These are phyloP conservation scores for Phytomonas francai DNA, from an alignment of 208 protist species.

Conservation along the genomic window DNA sequence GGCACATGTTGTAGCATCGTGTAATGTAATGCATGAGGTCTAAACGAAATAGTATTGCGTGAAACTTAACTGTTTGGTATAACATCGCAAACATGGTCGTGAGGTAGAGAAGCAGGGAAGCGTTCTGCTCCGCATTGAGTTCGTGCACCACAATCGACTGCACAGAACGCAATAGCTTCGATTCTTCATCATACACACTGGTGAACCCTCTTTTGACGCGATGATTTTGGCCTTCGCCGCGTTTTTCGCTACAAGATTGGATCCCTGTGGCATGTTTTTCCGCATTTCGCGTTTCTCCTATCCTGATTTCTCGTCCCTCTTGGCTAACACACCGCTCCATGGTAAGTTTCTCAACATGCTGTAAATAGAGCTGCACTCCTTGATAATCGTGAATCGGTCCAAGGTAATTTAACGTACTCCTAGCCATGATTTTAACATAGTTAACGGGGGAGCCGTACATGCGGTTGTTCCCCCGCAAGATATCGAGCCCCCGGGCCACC, in stretches of 20 bases:
- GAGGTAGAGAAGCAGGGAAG: background rate
- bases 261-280: background rate
- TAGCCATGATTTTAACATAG: constrained; percentile 71
- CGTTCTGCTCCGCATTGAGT: constrained; percentile 16
- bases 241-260: background rate
- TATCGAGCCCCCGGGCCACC: constrained; percentile 67
- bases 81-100: constrained; percentile 11
- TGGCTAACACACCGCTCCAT: background rate
- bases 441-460: constrained; percentile 75
- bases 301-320: background rate
- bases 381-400: constrained; percentile 54
- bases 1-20: constrained; percentile 30
- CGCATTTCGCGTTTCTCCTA: background rate
- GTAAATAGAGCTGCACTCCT: constrained; percentile 38
- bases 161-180: constrained; percentile 18
- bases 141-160: constrained; percentile 31
- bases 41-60: constrained; percentile 27
- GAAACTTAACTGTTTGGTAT: constrained; percentile 31
- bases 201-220: constrained; percentile 13
- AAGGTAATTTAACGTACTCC: constrained; percentile 40
- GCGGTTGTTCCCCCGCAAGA: constrained; percentile 74
- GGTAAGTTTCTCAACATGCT: constrained; percentile 15
- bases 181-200: constrained; percentile 43
- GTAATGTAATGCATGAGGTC: constrained; percentile 25
- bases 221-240: background rate